phyloP scores from a whole-genome alignment of 768 basidiomycete genomes.

The Leccinum barrowsii region DNA sequence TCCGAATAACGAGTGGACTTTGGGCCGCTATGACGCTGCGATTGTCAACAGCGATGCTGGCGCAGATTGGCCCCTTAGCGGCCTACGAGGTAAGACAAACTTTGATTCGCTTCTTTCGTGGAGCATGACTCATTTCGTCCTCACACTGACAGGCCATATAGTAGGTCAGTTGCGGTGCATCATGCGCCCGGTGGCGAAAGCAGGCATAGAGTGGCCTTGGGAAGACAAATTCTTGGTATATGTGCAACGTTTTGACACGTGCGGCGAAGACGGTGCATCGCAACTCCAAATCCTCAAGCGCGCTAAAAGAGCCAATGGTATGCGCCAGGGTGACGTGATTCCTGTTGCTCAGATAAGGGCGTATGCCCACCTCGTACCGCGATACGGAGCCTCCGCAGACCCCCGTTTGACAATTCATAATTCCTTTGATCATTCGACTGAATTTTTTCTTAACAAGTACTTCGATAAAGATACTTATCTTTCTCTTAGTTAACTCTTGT shows the following conservation, averaged over 20 bases:
- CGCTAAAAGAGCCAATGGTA: not conserved
- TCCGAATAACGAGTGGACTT: not conserved
- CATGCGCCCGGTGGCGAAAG: not conserved
- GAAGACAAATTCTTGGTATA: not conserved
- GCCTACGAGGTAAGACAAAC: not conserved
- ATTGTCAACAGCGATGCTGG: not conserved
- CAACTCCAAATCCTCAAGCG: not conserved
- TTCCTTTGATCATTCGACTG: not conserved
- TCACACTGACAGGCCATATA: not conserved
- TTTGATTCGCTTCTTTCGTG: not conserved
- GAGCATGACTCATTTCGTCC: not conserved
- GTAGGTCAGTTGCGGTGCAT: not conserved
- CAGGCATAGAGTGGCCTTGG: not conserved
- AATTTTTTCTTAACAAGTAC: not conserved
- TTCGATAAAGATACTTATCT: not conserved
- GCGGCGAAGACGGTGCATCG: not conserved
- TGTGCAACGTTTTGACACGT: not conserved
- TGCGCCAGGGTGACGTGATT: not conserved
- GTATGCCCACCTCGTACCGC: not conserved
- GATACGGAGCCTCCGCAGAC: not conserved
- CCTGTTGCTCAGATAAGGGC: not conserved
- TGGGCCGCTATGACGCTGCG: not conserved
- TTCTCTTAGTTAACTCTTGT: not conserved
- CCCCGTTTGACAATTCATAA: not conserved
- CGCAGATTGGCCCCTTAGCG: not conserved